Percentiles rank a stretch among this genome's conserved stretches.
phyloP scores from a whole-genome alignment of 177 flowering plant genomes.

The Telopea speciosissima region DNA sequence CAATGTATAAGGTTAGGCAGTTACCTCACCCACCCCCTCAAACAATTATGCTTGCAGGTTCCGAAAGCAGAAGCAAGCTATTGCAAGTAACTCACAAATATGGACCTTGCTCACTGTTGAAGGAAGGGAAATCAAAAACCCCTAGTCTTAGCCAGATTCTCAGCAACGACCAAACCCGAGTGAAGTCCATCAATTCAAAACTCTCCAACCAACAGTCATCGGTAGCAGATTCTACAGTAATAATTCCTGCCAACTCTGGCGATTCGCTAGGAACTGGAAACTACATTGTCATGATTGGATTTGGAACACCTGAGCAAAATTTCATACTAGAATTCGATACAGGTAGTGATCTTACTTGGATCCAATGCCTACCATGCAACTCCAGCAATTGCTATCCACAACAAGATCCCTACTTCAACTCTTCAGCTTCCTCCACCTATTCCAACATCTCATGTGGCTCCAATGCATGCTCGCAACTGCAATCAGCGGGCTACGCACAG shows the following conservation, averaged over 20 bases:
- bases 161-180: slow-evolving; percentile 32
- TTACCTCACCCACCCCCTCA: too few species aligned
- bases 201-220: not conserved
- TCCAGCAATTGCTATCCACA: slow-evolving; percentile 29
- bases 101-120: slow-evolving; percentile 21
- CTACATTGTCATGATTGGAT: slow-evolving; percentile 35
- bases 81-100: slow-evolving; percentile 17
- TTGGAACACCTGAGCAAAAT: slow-evolving; percentile 45
- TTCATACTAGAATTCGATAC: slow-evolving; percentile 41
- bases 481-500: slow-evolving; percentile 10
- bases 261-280: slow-evolving; percentile 26
- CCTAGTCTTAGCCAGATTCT: slow-evolving; percentile 17
- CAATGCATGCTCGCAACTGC: slow-evolving; percentile 24
- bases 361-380: slow-evolving; percentile 54
- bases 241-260: slow-evolving; percentile 30
- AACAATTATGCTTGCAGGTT: not conserved
- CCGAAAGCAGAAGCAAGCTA: not conserved
- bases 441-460: slow-evolving; percentile 40
- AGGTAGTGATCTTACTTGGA: slow-evolving; percentile 58
- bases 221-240: not conserved
- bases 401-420: slow-evolving; percentile 36
- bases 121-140: not conserved
- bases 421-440: slow-evolving; percentile 35
- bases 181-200: slow-evolving; percentile 28
- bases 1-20: too few species aligned